Percentiles rank a stretch among this genome's conserved stretches.
phyloP scores from a whole-genome alignment of 2,329 filamentous ascomycete genomes.

The Fonsecaea erecta region DNA sequence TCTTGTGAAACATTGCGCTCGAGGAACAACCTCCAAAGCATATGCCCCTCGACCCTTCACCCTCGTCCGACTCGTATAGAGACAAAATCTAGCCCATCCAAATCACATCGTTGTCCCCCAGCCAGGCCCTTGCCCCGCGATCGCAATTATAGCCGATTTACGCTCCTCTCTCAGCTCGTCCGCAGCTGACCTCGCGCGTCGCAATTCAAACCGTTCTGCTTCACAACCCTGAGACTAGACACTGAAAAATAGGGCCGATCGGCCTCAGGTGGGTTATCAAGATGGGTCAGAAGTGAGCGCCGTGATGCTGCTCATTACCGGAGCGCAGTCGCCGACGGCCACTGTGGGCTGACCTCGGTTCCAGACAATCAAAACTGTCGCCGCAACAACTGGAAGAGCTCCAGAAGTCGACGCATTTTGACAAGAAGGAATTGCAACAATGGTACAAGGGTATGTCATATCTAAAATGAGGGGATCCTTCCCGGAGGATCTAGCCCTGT shows the following conservation, averaged over 20 bases:
- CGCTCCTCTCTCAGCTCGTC: constrained; percentile 9
- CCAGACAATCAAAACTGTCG: constrained; percentile 95
- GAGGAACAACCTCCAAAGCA: not conserved
- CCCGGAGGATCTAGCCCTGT: not conserved
- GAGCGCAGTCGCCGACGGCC: not conserved
- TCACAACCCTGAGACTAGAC: constrained; percentile 13
- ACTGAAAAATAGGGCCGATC: constrained; percentile 19
- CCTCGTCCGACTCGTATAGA: not conserved
- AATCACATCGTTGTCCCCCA: not conserved
- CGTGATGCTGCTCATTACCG: not conserved
- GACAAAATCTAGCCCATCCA: not conserved
- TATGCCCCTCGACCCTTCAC: not conserved
- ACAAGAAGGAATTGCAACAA: constrained; percentile 99
- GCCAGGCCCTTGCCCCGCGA: constrained; percentile 11
- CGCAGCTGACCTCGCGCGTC: constrained; percentile 7
- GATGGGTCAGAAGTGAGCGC: constrained; percentile 35
- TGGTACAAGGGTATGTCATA: constrained; percentile 92
- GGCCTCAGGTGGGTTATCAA: constrained; percentile 28
- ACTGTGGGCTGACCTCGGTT: constrained; percentile 4
- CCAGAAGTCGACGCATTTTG: constrained; percentile 96
- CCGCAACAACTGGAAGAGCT: constrained; percentile 94
- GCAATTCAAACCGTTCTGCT: not conserved
- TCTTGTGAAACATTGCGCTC: constrained; percentile 1
- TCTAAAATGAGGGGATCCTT: not conserved
- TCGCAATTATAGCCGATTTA: constrained; percentile 7